phyloP scores from a whole-genome alignment of 176 grass and related monocot species.

The Rhynchospora pubera region DNA sequence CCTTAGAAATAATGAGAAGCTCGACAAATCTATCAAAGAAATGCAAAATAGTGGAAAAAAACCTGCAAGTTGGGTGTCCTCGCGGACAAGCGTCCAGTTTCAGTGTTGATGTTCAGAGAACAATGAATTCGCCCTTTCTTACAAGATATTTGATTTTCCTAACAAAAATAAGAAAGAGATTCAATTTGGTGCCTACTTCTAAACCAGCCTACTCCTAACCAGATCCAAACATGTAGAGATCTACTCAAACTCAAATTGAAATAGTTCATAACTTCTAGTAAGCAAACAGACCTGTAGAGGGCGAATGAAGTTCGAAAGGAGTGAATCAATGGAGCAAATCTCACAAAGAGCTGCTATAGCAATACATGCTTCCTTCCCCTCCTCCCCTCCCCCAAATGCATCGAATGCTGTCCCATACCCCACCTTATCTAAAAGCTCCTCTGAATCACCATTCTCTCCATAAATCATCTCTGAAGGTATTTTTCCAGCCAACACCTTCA shows the following conservation, averaged over 20 bases:
- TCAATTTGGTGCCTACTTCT: slow-evolving; percentile 5
- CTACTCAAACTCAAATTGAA: not conserved
- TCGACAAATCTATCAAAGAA: not conserved
- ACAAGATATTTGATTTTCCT: slow-evolving; percentile 92
- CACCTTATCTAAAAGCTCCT: slow-evolving; percentile 32
- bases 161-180: slow-evolving; percentile 11
- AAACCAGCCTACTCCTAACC: not conserved
- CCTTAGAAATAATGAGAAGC: slow-evolving; percentile 1
- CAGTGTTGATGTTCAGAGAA: slow-evolving; percentile 96
- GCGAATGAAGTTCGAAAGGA: slow-evolving; percentile 94
- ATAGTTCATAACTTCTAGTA: not conserved
- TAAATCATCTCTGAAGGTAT: slow-evolving; percentile 51
- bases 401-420: slow-evolving; percentile 74
- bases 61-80: slow-evolving; percentile 98
- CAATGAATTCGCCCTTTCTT: slow-evolving; percentile 69
- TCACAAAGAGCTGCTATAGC: slow-evolving; percentile 91
- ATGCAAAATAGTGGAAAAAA: not conserved
- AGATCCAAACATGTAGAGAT: not conserved
- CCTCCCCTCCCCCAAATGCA: slow-evolving; percentile 73
- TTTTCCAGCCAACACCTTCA: slow-evolving; percentile 72
- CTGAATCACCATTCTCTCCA: slow-evolving; percentile 33
- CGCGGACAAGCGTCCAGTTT: slow-evolving; percentile 89
- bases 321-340: slow-evolving; percentile 74
- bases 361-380: slow-evolving; percentile 80
- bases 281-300: slow-evolving; percentile 74